phyloP scores from a whole-genome alignment of 164 flowering plant species.

The Malania oleifera region DNA sequence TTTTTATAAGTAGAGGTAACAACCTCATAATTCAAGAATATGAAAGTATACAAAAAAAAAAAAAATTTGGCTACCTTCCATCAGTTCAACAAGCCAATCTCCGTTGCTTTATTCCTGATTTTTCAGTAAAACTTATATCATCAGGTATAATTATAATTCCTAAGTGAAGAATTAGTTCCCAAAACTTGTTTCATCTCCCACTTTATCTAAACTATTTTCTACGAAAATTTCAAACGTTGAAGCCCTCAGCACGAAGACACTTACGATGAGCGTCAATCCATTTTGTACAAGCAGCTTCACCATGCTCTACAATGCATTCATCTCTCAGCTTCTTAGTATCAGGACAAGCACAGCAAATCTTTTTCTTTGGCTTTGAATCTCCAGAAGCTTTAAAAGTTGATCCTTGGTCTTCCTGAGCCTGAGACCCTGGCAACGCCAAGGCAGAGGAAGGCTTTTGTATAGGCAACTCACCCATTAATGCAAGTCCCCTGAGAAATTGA shows the following conservation, averaged over 20 bases:
- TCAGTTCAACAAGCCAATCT: background rate
- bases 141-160: background rate
- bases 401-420: slow-evolving; percentile 27
- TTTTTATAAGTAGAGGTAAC: background rate
- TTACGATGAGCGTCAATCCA: slow-evolving; percentile 68
- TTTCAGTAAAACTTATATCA: background rate
- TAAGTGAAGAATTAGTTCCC: background rate
- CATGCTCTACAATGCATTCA: slow-evolving; percentile 70
- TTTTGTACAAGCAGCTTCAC: slow-evolving; percentile 61
- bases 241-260: slow-evolving; percentile 77
- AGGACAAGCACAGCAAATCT: slow-evolving; percentile 82
- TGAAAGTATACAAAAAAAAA: background rate
- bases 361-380: slow-evolving; percentile 65
- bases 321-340: slow-evolving; percentile 71
- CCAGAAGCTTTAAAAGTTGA: slow-evolving; percentile 15
- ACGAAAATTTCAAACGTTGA: slow-evolving; percentile 40
- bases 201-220: background rate
- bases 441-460: slow-evolving; percentile 21
- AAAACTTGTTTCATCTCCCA: background rate
- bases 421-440: slow-evolving; percentile 14
- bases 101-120: slow-evolving; percentile 1
- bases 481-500: background rate
- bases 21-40: background rate
- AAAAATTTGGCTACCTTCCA: background rate
- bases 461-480: slow-evolving; percentile 40